These are phyloP conservation scores for Globisporangium polare DNA, from an alignment of 352 stramenopile genomes.

Conservation along the genomic window DNA sequence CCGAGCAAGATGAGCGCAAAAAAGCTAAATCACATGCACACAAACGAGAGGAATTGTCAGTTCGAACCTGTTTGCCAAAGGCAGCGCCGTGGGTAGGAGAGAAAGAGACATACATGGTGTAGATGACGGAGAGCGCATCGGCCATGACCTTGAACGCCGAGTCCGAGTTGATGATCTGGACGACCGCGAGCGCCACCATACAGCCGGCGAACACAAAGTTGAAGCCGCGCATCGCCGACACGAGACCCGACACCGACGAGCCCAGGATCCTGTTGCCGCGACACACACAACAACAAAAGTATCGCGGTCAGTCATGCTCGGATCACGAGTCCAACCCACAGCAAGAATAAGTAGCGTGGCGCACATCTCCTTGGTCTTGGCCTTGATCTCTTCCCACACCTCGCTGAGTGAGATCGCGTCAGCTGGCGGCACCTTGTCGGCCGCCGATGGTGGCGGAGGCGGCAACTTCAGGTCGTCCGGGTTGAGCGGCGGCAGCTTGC, in stretches of 20 bases:
- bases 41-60: background rate
- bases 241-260: constrained; percentile 74
- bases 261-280: constrained; percentile 54
- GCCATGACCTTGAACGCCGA: constrained; percentile 74
- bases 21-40: constrained; percentile 53
- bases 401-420: constrained; percentile 79
- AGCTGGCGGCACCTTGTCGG: constrained; percentile 58
- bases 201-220: constrained; percentile 70
- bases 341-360: constrained; percentile 6
- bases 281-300: background rate
- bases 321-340: constrained; percentile 3
- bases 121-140: constrained; percentile 71
- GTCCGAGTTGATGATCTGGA: constrained; percentile 62
- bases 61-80: background rate
- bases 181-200: constrained; percentile 73
- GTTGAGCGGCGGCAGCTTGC: constrained; percentile 79
- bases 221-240: constrained; percentile 71
- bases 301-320: background rate
- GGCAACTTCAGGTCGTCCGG: constrained; percentile 83
- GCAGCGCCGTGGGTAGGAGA: background rate
- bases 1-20: constrained; percentile 80
- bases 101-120: constrained; percentile 73
- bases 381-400: constrained; percentile 84
- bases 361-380: constrained; percentile 75
- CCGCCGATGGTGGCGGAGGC: constrained; percentile 65